Evolutionary conservation across 129 eudicot species (phyloP), one percentile per base, ranked within the genome.

Genomic region (Oenanthe sinensis): DNA sequence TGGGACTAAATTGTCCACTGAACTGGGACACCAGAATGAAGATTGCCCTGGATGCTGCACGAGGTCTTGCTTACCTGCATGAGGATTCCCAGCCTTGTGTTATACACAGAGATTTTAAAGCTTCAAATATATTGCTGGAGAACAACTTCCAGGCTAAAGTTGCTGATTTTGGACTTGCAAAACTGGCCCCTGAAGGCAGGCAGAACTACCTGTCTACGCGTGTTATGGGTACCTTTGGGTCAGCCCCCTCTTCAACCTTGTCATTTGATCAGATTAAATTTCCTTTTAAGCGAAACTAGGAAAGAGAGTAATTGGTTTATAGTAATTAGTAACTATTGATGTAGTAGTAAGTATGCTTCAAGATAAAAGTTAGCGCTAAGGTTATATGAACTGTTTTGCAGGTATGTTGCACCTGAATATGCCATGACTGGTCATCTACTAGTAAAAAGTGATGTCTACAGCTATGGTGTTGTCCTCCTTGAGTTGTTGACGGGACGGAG

Each of bases 161-260:
- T 84, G 96, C 99, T 77, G 99, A 96, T 84, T 96, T 96, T 81
- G 99, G 99, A 75, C 90, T 96, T 68, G 99, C 97, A 33, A 92
- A 92, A 84, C 95, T 83, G 83, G 99, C 99, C 42, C 97, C 97
- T 49, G 99, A 96, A 82, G 99, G 97, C 90, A 83, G 91, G 82
- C 85, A 87, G 54, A 90, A 92, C 76, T 90, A 90, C 81, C 80
- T 96, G 83, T 92, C 99, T 46, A 96, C 99, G 60, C 92, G 99
- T 80, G 99, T 96, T 77, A 92, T 96, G 97, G 99, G 99, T 73
- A 96, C 99, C 81, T 96, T 96, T 74, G 99, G 99, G 99, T 96
- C 48, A 87, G 97, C 84, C 43, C 69, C 62, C 20, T 28, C 75
- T 77, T 74, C 12, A 75, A n/a, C 39, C 69, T 71, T 72, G 54